phyloP scores from a whole-genome alignment of 2,329 filamentous ascomycete species.

The Hymenoscyphus infarciens region DNA sequence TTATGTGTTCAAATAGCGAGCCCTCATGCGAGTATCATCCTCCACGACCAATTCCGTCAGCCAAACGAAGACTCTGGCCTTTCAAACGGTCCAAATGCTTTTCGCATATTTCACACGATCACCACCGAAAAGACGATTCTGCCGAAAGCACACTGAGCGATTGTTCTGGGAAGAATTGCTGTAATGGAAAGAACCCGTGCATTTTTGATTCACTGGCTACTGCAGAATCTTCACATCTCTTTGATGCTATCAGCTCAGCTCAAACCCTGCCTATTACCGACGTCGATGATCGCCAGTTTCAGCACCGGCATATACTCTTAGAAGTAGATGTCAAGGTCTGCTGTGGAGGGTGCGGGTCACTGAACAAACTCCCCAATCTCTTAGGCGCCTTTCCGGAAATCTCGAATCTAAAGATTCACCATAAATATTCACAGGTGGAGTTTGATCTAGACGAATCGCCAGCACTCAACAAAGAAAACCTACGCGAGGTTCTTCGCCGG shows the following conservation, averaged over 20 bases:
- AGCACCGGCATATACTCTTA: conserved; percentile 54
- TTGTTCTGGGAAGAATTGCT: conserved; percentile 3
- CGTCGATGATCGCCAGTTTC: conserved; percentile 1
- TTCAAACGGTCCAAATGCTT: neutral
- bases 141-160: conserved; percentile 2
- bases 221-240: neutral
- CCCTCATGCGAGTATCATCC: neutral
- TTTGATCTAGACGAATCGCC: conserved; percentile 52
- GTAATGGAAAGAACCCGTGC: conserved; percentile 3
- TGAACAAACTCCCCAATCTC: conserved; percentile 56
- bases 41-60: neutral
- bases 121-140: conserved; percentile 2
- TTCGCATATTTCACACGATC: neutral
- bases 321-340: conserved; percentile 57
- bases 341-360: conserved; percentile 65
- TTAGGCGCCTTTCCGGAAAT: conserved; percentile 49
- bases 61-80: neutral
- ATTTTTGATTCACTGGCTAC: neutral
- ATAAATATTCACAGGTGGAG: conserved; percentile 61
- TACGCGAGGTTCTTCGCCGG: conserved; percentile 50
- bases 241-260: neutral
- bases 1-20: neutral
- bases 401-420: conserved; percentile 56
- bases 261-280: neutral
- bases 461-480: conserved; percentile 47